Evolutionary conservation across 2,329 filamentous ascomycete species (phyloP), one percentile per base, ranked within the genome.

Genomic region (Xylaria sp.): DNA sequence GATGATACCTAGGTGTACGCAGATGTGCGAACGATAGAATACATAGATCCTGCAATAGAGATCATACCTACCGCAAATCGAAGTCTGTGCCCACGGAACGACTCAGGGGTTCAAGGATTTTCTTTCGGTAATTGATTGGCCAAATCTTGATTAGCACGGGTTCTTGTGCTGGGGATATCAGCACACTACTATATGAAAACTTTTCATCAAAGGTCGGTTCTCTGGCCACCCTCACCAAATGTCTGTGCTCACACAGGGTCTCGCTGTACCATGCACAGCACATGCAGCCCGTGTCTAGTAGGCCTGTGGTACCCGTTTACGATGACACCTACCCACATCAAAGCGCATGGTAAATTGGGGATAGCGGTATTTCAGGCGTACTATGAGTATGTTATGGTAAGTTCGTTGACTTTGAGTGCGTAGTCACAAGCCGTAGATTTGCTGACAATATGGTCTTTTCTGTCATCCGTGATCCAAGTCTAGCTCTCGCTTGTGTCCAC

Each of bases 211-310:
- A 40, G 35, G 27, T 44, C 38, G 9, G 35, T 29, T 51, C 46
- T 29, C 40, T 19, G 40, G 33, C 25, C 9, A 15, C 21, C 23
- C 23, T 21, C 35, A 31, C 40, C 48, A 27, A 47, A 48, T 47
- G 56, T 43, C 49, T 41, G 56, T 59, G 56, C 47, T 52, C 37
- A 52, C 53, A 40, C 40, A 58, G 58, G 47, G 40, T 40, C 40
- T 25, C 40, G 47, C 43, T 51, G 35, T 51, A 38, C 38, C 38
- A 48, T 41, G 23, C 23, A 5, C 17, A 48, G 44, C 41, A 15
- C n/a, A 17, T 44, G 31, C 2, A 31, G 6, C 15, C n/a, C 15
- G 38, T 41, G 19, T 3, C 7, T 33, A 21, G 21, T 35, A 43
- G 51, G 46, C 58, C 58, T 38, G 52, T 15, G 52, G 52, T 31